Evolutionary conservation across 1,284 basidiomycete species (phyloP).

Genomic region (Cystobasidium sp.): DNA sequence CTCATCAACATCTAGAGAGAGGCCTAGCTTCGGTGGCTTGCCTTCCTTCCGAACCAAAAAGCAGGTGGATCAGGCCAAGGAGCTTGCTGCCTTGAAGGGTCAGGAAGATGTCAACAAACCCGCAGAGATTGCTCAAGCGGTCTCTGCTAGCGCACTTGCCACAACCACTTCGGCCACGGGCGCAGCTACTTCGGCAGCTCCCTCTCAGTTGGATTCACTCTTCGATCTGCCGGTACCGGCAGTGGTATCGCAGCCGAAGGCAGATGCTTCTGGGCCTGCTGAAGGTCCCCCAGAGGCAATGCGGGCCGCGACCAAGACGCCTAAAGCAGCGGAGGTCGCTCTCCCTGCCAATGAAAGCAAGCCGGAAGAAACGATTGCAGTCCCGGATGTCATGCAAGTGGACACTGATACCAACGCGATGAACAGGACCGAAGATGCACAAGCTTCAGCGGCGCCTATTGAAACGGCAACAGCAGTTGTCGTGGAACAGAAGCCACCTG

Average conservation of each 20-base stretch:
- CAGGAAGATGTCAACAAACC: not conserved
- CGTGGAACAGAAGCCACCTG: not conserved
- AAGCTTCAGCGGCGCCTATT: not conserved
- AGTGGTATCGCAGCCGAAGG: not conserved
- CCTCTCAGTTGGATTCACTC: constrained; percentile 14
- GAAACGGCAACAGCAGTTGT: not conserved
- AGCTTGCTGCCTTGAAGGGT: not conserved
- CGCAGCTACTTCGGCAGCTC: too few relatives aligned
- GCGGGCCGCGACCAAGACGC: not conserved
- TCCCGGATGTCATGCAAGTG: too few relatives aligned
- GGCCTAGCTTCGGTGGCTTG: constrained; percentile 18
- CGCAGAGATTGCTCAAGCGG: not conserved
- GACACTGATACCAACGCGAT: not conserved
- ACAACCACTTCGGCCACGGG: not conserved
- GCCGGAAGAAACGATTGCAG: too few relatives aligned
- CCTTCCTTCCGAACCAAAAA: constrained; percentile 30
- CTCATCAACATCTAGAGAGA: not conserved
- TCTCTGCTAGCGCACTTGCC: not conserved
- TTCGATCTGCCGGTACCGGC: constrained; percentile 13
- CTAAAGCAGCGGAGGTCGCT: not conserved
- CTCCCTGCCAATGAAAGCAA: not conserved
- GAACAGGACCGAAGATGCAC: not conserved
- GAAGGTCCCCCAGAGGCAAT: too few relatives aligned
- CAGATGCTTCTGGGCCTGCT: not conserved
- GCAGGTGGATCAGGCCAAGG: constrained; percentile 23